Conservation (phyloP, 306 rosid species). For the Carpinus viminea region DNA sequence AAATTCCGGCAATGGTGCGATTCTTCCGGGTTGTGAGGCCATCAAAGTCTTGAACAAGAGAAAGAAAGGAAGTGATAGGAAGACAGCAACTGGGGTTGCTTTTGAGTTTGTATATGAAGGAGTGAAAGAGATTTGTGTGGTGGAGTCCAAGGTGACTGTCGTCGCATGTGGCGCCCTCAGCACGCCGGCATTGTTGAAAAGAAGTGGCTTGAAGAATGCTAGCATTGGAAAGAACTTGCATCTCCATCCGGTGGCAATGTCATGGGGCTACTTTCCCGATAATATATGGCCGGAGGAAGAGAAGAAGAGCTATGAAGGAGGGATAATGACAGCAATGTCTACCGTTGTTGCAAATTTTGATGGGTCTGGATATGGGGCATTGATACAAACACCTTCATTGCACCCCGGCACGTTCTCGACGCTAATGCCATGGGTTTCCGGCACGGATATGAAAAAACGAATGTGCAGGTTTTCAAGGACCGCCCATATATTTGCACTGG, state of each 20-base stretch:
- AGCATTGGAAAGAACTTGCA: conserved; percentile 76
- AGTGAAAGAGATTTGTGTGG: conserved; percentile 55
- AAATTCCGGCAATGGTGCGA: conserved; percentile 68
- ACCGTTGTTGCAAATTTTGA: conserved; percentile 55
- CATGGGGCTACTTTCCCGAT: conserved; percentile 87
- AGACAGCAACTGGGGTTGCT: conserved; percentile 53
- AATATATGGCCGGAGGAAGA: conserved; percentile 54
- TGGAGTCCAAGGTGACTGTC: conserved; percentile 73
- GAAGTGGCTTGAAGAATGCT: conserved; percentile 62
- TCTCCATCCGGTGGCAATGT: conserved; percentile 86
- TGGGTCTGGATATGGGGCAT: conserved; percentile 64
- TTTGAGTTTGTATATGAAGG: conserved; percentile 48
- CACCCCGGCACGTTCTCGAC: conserved; percentile 85
- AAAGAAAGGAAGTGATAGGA: conserved; percentile 41
- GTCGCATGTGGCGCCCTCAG: conserved; percentile 81
- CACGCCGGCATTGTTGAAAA: conserved; percentile 63
- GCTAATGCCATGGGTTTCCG: conserved; percentile 83
- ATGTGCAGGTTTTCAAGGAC: conserved; percentile 72
- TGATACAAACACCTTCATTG: conserved; percentile 84
- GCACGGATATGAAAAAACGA: conserved; percentile 52
- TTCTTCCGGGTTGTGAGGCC: conserved; percentile 66
- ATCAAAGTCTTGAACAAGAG: conserved; percentile 49
- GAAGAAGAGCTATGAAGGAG: conserved; percentile 86
- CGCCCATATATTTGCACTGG: conserved; percentile 77
- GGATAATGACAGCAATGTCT: conserved; percentile 91